phyloP scores from a whole-genome alignment of 768 basidiomycete species.

The Russula dissimulans region DNA sequence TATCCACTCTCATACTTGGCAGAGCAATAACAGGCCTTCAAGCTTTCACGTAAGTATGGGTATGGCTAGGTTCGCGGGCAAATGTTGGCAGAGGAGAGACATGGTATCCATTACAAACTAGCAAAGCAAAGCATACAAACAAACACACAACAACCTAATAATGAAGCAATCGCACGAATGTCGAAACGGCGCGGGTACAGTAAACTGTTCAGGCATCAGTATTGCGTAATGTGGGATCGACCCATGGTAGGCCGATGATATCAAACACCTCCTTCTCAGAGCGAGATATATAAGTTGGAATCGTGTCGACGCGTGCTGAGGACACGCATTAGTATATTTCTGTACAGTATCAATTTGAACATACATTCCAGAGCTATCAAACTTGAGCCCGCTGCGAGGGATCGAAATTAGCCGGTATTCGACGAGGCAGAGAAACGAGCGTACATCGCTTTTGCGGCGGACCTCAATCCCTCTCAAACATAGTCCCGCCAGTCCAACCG shows the following conservation, averaged over 20 bases:
- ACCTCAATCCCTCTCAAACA: slow-evolving; percentile 83
- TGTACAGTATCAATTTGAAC: background rate
- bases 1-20: slow-evolving; percentile 86
- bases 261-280: slow-evolving; percentile 69
- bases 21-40: slow-evolving; percentile 85
- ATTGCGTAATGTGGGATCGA: slow-evolving; percentile 65
- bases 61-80: background rate
- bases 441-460: slow-evolving; percentile 59
- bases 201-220: slow-evolving; percentile 42
- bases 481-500: slow-evolving; percentile 88
- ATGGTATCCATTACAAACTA: background rate
- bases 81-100: background rate
- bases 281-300: slow-evolving; percentile 44
- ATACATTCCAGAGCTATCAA: slow-evolving; percentile 46
- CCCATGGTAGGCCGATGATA: slow-evolving; percentile 56
- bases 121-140: background rate
- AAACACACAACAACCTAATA: slow-evolving; percentile 1
- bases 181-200: background rate
- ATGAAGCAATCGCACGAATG: background rate
- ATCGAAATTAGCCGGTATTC: background rate
- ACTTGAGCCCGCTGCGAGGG: slow-evolving; percentile 58
- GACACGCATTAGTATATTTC: background rate
- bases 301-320: slow-evolving; percentile 54
- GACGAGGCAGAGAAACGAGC: slow-evolving; percentile 4
- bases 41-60: slow-evolving; percentile 49